Percentiles rank a stretch among this genome's conserved stretches.
These are phyloP conservation scores for Sinapis alba DNA, from an alignment of 441 rosid species.

Conservation along the genomic window DNA sequence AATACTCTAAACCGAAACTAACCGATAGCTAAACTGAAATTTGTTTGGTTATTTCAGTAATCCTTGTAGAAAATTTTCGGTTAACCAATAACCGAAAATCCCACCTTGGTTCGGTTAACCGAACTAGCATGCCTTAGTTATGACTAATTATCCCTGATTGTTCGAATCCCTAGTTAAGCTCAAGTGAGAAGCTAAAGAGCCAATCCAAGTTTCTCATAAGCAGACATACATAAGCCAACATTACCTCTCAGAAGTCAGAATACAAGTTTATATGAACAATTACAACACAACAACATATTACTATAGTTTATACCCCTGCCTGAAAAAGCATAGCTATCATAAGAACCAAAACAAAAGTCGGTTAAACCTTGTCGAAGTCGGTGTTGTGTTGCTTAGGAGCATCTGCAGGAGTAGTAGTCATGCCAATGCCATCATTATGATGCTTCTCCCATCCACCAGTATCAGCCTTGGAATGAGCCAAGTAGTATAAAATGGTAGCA, in stretches of 20 bases:
- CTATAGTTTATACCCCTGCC: constrained; percentile 10
- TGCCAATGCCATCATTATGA: constrained; percentile 65
- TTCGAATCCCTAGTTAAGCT: background rate
- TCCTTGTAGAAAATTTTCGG: too few relatives aligned
- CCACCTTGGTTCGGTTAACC: too few relatives aligned
- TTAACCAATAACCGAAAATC: too few relatives aligned
- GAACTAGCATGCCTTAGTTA: too few relatives aligned
- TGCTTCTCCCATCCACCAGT: constrained; percentile 99
- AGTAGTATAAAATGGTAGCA: constrained; percentile 68
- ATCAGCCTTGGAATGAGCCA: constrained; percentile 84
- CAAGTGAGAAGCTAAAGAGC: background rate
- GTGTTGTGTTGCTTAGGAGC: constrained; percentile 37
- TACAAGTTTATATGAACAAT: constrained; percentile 33
- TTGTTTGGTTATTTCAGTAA: too few relatives aligned
- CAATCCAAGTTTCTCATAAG: constrained; percentile 15
- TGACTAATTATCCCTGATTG: background rate
- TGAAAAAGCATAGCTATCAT: constrained; percentile 19
- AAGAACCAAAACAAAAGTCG: background rate
- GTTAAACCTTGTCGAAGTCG: constrained; percentile 27
- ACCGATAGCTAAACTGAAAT: too few relatives aligned
- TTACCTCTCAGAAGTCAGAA: constrained; percentile 5
- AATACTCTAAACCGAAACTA: too few relatives aligned
- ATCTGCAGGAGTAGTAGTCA: constrained; percentile 22
- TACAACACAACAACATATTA: constrained; percentile 5
- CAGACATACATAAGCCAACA: constrained; percentile 21